Conservation (phyloP, 2,329 filamentous ascomycete genomes). For the Fusarium devonianum region DNA sequence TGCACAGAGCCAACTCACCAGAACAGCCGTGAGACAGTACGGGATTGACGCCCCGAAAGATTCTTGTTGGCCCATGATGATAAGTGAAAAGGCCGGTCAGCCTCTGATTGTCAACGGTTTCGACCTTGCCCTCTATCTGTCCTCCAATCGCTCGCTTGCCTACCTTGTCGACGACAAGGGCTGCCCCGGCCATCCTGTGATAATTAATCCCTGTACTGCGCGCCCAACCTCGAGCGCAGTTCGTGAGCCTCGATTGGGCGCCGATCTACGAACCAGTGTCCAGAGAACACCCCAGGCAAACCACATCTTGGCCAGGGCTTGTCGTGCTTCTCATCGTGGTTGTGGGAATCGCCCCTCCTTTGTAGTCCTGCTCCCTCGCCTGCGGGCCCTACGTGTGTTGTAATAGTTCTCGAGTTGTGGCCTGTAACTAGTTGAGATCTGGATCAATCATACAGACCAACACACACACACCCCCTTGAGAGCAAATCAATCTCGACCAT, state of each 20-base stretch:
- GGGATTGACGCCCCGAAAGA: no score
- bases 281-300: constrained; percentile 21
- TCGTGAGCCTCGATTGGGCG: constrained; percentile 31
- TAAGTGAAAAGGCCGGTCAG: not conserved
- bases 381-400: no score
- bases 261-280: constrained; percentile 28
- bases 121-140: constrained; percentile 6
- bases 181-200: constrained; percentile 22
- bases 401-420: no score
- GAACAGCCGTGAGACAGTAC: no score
- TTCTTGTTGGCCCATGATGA: no score
- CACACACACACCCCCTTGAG: no score
- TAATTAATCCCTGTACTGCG: constrained; percentile 17
- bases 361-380: not conserved
- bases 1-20: no score
- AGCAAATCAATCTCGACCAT: no score
- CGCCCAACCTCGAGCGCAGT: constrained; percentile 32
- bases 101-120: no score
- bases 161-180: constrained; percentile 9
- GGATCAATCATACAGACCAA: no score
- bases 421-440: no score
- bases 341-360: constrained; percentile 1
- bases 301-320: constrained; percentile 24
- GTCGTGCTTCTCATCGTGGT: constrained; percentile 23
- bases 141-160: constrained; percentile 4